phyloP scores from a whole-genome alignment of 1,139 yeast genomes.

The Zygosaccharomyces sapae region DNA sequence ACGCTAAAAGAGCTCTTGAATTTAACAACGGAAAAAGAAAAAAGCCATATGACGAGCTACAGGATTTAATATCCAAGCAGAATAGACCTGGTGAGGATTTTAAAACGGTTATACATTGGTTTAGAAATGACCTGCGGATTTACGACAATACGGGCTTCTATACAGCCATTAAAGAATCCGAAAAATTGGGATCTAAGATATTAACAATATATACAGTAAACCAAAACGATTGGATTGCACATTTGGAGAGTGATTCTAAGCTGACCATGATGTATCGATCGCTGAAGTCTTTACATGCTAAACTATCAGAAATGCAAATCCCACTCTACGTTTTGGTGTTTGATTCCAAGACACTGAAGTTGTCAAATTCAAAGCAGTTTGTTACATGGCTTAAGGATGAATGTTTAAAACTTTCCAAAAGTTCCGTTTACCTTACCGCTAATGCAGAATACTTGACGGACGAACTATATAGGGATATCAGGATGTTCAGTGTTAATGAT shows the following conservation, averaged over 20 bases:
- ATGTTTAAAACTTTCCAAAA: constrained; percentile 12
- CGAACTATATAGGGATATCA: constrained; percentile 43
- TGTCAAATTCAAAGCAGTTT: constrained; percentile 20
- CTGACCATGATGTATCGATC: constrained; percentile 40
- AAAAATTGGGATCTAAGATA: constrained; percentile 25
- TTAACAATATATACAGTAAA: constrained; percentile 43
- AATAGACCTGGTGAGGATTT: constrained; percentile 4
- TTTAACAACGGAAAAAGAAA: constrained; percentile 17
- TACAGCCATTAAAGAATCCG: constrained; percentile 38
- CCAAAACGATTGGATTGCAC: constrained; percentile 42
- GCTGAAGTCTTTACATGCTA: constrained; percentile 35
- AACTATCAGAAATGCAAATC: constrained; percentile 38
- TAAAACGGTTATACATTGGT: constrained; percentile 40
- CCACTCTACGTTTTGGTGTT: constrained; percentile 41
- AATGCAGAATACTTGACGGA: constrained; percentile 47
- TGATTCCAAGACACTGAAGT: constrained; percentile 32
- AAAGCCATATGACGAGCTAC: constrained; percentile 16
- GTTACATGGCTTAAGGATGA: constrained; percentile 33
- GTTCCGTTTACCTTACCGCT: constrained; percentile 14
- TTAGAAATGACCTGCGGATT: constrained; percentile 43
- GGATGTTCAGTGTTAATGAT: constrained; percentile 21
- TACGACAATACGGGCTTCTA: constrained; percentile 42
- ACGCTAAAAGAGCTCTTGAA: constrained; percentile 10
- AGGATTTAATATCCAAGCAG: constrained; percentile 5
- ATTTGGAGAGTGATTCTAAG: constrained; percentile 44